A percentile compares a stretch with the other conserved stretches of the same genome.
Conservation (phyloP, 2,329 filamentous ascomycete genomes). For the Pleurostoma richardsiae region DNA sequence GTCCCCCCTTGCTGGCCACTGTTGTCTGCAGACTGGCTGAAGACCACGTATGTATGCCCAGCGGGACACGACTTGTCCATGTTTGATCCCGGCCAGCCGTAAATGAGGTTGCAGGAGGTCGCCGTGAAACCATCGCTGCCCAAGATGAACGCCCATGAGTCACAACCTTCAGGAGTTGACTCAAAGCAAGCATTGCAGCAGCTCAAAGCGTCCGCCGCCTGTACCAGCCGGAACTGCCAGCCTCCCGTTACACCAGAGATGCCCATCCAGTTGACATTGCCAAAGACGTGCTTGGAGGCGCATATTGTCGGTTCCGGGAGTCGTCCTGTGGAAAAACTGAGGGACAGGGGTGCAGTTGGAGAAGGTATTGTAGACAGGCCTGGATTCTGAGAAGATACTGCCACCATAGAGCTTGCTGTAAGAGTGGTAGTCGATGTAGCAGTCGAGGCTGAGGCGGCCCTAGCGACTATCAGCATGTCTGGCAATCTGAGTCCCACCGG, state of each 20-base stretch:
- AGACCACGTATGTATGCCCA: background rate
- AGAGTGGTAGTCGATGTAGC: background rate
- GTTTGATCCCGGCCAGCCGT: background rate
- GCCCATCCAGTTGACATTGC: background rate
- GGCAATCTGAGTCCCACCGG: background rate
- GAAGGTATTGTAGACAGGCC: background rate
- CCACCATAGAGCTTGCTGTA: background rate
- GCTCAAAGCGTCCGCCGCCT: background rate
- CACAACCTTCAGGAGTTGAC: background rate
- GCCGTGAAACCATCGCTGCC: background rate
- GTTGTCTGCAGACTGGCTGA: too few species aligned
- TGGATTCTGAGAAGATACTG: too few species aligned
- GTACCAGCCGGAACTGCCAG: background rate
- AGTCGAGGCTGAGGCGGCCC: background rate
- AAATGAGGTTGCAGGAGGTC: background rate
- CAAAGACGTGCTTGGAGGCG: background rate
- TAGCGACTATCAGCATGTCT: background rate
- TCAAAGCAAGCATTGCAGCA: background rate
- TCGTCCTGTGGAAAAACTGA: background rate
- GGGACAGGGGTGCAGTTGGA: background rate
- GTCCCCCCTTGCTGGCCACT: too few species aligned
- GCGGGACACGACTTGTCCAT: background rate
- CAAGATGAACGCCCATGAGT: background rate
- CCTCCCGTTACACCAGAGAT: background rate
- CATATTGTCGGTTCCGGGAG: background rate